Conservation (phyloP, 2,329 filamentous ascomycete genomes). For the Neonectria neomacrospora region DNA sequence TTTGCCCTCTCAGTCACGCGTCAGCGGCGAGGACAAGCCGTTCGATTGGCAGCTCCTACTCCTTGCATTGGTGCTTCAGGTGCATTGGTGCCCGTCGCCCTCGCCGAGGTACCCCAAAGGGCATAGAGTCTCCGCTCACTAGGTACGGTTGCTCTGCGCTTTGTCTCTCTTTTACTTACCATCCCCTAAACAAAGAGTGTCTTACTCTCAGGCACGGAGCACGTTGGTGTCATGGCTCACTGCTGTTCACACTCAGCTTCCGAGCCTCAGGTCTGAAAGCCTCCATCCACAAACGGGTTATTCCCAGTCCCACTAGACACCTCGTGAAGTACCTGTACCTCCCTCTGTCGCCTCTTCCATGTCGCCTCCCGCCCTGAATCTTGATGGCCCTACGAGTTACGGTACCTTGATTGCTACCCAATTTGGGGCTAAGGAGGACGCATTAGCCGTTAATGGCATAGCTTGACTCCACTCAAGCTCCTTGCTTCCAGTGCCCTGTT, state of each 20-base stretch:
- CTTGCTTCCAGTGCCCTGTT: slow-evolving; percentile 34
- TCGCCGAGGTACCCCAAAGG: slow-evolving; percentile 13
- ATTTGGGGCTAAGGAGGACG: slow-evolving; percentile 32
- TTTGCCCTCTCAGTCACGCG: slow-evolving; percentile 17
- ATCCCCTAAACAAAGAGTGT: neutral
- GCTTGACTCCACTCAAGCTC: slow-evolving; percentile 43
- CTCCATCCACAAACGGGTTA: slow-evolving; percentile 19
- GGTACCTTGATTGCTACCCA: slow-evolving; percentile 36
- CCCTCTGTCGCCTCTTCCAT: neutral
- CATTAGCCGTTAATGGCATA: slow-evolving; percentile 31
- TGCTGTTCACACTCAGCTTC: slow-evolving; percentile 28
- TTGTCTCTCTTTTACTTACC: neutral
- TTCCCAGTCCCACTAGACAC: neutral
- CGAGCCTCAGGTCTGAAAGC: slow-evolving; percentile 19
- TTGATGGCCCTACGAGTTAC: slow-evolving; percentile 32
- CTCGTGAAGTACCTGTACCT: slow-evolving; percentile 37
- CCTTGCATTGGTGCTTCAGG: slow-evolving; percentile 8
- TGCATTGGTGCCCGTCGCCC: slow-evolving; percentile 20
- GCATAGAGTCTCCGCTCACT: slow-evolving; percentile 13
- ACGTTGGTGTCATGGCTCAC: slow-evolving; percentile 22
- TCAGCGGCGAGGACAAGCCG: slow-evolving; percentile 10
- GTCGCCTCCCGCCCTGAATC: slow-evolving; percentile 17
- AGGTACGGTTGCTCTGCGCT: neutral
- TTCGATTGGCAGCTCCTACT: slow-evolving; percentile 8
- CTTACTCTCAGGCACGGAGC: slow-evolving; percentile 17